Percentiles rank a stretch among this genome's conserved stretches.
phyloP scores from a whole-genome alignment of 1,139 yeast genomes.

The Lipomyces yarrowii region DNA sequence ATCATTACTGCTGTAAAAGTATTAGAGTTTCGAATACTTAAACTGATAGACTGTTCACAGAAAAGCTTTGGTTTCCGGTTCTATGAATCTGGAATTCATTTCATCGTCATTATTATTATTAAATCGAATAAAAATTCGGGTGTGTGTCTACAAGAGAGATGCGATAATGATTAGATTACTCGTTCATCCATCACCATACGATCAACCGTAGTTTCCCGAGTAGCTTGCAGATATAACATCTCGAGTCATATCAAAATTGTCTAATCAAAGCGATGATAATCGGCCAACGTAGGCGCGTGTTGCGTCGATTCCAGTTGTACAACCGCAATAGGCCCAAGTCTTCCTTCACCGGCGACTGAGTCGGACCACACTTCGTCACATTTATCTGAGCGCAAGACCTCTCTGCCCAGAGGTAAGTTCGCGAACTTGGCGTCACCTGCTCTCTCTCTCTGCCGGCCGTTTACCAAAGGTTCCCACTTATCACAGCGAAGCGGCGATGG shows the following conservation, averaged over 20 bases:
- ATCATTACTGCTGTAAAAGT: background rate
- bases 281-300: background rate
- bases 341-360: too few species aligned
- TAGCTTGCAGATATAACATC: background rate
- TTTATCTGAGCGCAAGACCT: too few species aligned
- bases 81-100: constrained; percentile 3
- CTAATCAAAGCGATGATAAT: background rate
- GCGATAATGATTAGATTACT: background rate
- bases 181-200: background rate
- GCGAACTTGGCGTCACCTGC: too few species aligned
- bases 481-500: background rate
- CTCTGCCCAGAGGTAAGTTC: too few species aligned
- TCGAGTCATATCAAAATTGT: background rate
- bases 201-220: background rate
- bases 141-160: background rate
- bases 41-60: background rate
- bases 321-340: too few species aligned
- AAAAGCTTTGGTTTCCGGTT: background rate
- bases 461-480: too few species aligned
- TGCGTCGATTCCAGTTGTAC: too few species aligned
- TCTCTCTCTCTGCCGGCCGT: too few species aligned
- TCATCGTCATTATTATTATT: too few species aligned
- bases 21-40: background rate
- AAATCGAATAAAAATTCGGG: background rate
- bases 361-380: too few species aligned